Evolutionary conservation across 2,329 filamentous ascomycete genomes (phyloP), one percentile per base, ranked within the genome.

Genomic region (Verticillium longisporum): DNA sequence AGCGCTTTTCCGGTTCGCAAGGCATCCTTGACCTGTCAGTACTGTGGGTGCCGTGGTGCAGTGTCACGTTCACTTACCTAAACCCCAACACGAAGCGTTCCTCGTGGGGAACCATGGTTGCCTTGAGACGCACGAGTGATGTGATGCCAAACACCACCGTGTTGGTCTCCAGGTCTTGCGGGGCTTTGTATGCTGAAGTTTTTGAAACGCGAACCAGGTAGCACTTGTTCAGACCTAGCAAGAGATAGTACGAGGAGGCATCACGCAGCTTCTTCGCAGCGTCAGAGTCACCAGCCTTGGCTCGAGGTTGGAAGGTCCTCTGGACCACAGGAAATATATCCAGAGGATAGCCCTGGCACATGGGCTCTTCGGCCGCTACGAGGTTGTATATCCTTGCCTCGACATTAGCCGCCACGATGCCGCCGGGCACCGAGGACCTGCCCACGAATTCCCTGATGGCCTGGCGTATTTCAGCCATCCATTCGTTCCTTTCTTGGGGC

Each of bases 51-150:
- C 68, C 59, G 1, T 68, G 62, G 26, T 62, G 15, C 13, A 59
- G 67, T 59, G 64, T 61, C 38, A 10, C 31, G 37, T 9, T 15
- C 32, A 63, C 78, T 71, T 72, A 83, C 78, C 82, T 79, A 67
- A 85, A 85, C 33, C 76, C 74, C 65, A 86, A 76, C 38, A 80
- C 76, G 66, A 86, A 85, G 15, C 83, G 75, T 68, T 86, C 83
- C 65, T 85, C 82, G 61, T 83, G 78, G 2, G 77, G 74, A 2
- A 73, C 72, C 66, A 81, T 80, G 36, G 81, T 81, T 1, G 81
- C 80, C 59, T 76, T 77, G 63, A 85, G 79, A 15, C 75, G 75
- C 61, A 81, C 80, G 60, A 86, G 72, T 0, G 78, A 82, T 6
- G 84, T 78, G 32, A 84, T 72, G 1, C 83, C 83, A 62, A 81